Base-by-base conservation (phyloP, 192 early-diverging fungal species). In the Umbelopsis vinacea region DNA sequence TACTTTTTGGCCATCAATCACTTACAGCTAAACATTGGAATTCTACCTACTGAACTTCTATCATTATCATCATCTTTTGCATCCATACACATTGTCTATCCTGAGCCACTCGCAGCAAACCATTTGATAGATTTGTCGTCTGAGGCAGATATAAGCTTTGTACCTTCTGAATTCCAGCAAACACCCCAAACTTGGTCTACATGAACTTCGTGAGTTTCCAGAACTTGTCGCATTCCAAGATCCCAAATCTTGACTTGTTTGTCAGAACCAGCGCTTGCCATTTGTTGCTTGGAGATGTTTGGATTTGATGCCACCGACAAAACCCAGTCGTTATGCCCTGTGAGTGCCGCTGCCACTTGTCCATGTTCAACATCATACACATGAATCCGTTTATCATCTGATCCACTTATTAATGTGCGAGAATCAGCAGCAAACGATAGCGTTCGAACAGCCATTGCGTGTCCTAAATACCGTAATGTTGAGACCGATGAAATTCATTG, bases 221-320 rank as follows among this genome's bases (percentile, higher is more conserved):
- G 77, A 73, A 89, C 90, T 71, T 92, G 89, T 52, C 88, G 76
- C 12, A 83, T 81, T 35, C 87, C 86, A 15, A 91, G 63, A 83
- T 94, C 92, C 94, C 94, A 95, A 14, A 95, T 79, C 82, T 95
- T 95, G 46, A 93, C 87, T 52, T 88, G 85, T 66, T 89, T 92
- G 72, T 95, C 94, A 67, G 87, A 88, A 4, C 91, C 90, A 48
- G 89, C 86, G 69, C 72, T 76, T 0, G 91, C 92, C 52, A 94
- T 82, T 47, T 93, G 91, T 5, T 82, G 78, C 22, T 86, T 86
- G 68, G 87, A 86, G 17, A 87, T 86, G 74, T 85, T 75, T 0
- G 75, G 79, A 48, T 77, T 88, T 48, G 84, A 85, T 12, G 89
- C 82, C 6, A 93, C 86, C n/a, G 88, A 87, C 40, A 95, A 75